These are phyloP conservation scores for Linderina pennispora DNA, from an alignment of 192 early-diverging fungal genomes.

Conservation along the genomic window DNA sequence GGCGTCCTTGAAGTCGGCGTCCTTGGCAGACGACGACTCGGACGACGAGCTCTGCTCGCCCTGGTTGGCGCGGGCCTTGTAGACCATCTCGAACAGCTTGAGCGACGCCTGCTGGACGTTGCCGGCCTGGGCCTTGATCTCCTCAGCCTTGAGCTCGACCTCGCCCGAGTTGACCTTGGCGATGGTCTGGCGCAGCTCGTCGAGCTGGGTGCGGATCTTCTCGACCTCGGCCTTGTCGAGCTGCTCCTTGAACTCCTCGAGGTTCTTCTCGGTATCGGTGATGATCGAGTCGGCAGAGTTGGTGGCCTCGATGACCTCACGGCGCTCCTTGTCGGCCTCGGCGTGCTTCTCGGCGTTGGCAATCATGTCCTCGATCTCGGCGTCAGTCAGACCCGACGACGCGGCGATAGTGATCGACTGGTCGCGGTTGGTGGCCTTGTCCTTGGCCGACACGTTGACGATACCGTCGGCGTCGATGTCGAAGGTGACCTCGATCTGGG, in stretches of 20 bases:
- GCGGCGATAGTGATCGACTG: conserved; percentile 96
- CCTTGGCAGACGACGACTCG: conserved; percentile 40
- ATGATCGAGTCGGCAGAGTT: conserved; percentile 92
- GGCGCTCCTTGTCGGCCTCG: conserved; percentile 86
- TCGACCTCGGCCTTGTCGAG: conserved; percentile 78
- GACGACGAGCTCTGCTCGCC: conserved; percentile 13
- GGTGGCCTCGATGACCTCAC: conserved; percentile 90
- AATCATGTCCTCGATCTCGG: conserved; percentile 98
- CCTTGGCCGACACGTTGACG: conserved; percentile 94
- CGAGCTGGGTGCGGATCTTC: conserved; percentile 81
- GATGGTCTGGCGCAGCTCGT: conserved; percentile 71
- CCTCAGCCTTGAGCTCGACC: conserved; percentile 65
- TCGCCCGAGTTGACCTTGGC: conserved; percentile 63
- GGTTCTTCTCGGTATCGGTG: conserved; percentile 89
- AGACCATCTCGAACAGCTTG: conserved; percentile 97
- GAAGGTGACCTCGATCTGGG: conserved; percentile 97
- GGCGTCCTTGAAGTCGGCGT: conserved; percentile 74
- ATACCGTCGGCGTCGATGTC: conserved; percentile 99
- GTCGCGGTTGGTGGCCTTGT: conserved; percentile 94
- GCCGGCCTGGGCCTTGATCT: conserved; percentile 79
- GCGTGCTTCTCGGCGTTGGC: conserved; percentile 83
- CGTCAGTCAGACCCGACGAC: conserved; percentile 84
- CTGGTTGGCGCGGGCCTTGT: conserved; percentile 72
- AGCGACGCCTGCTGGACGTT: conserved; percentile 85
- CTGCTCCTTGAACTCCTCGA: conserved; percentile 96